Base-by-base conservation (phyloP, 2,329 filamentous ascomycete genomes). In the Aspergillus sp. region DNA sequence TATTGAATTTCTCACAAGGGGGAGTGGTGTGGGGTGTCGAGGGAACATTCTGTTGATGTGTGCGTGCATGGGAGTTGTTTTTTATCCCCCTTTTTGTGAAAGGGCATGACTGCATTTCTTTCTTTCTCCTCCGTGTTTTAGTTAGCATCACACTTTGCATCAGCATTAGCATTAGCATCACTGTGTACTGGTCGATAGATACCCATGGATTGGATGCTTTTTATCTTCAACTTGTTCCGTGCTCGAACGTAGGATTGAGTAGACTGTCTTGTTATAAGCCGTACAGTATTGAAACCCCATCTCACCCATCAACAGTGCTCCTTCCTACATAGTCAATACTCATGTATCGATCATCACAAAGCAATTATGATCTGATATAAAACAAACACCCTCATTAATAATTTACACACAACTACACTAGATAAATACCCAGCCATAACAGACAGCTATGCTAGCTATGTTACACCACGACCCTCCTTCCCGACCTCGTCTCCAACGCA, bases 401-500 rank as follows among this genome's bases (percentile, higher is more conserved):
- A 17, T 3, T 2, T 23, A 15, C 45, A 48, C 12, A 25, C 10
- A 10, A 23, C 5, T 19, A 36, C 10, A 36, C 30, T 13, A 36
- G 5, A 1, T 5, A 5, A 32, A 5, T 32, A 13, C 0, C 12
- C 10, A 32, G 30, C 5, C 12, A 32, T 32, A 32, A 17, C 15
- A 17, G 1, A 43, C 15, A 43, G 39, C 39, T 19, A 43, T 9
- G 9, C 5, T 19, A 50, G 4, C 23, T 7, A 25, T 25, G 2
- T 30, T 32, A 50, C 47, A 50, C 28, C 9, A 45, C 49, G 54
- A 81, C 62, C 60, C 79, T 72, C 57, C 70, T 69, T 10, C 84
- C 86, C 50, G 84, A 79, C 60, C 78, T 81, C 17, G 89, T 92
- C 78, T 92, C 89, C 67, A 93, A 77, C 5, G 86, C 88, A 41